Evolutionary conservation across 768 basidiomycete species (phyloP), one percentile per base, ranked within the genome.

Genomic region (Lentinus tigrinus): DNA sequence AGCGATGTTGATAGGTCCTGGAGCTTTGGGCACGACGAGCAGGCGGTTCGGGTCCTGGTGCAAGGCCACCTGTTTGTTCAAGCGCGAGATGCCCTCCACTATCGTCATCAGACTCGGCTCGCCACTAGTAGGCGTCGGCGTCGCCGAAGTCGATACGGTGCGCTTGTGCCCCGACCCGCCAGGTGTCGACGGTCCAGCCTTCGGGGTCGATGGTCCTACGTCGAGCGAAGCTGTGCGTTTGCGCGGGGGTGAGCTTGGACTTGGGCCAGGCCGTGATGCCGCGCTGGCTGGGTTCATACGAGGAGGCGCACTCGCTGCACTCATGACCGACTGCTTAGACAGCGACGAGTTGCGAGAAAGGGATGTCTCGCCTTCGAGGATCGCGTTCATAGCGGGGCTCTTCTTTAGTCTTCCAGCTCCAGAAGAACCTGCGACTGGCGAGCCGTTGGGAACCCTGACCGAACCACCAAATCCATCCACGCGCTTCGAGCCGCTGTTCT

Each of bases 61-160:
- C 63, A 65, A 65, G 62, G 69, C 67, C 63, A 42, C 64, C 56
- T 23, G 66, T 52, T 54, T 74, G 51, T 78, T 78, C 54, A 71
- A 64, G 46, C 72, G 72, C 24, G 85, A 69, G 44, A 88, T 82
- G 55, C 76, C 80, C 64, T 88, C 86, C 9, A 90, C 83, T 61
- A 90, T 84, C 63, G 81, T 84, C 85, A 89, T 85, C 67, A 89
- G 70, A 42, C 80, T 86, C 39, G 65, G 55, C 31, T 62, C 63
- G 21, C 65, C 66, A 38, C 54, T 54, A n/a, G 49, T 27, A 10
- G 56, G 58, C 11, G 58, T 61, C 8, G 58, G 21, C 0, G 58
- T 27, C 1, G 26, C 52, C 10, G 64, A 56, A 2, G 52, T 60
- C 2, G 65, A 66, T 0, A 34, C 34, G 0, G 51, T 57, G 24